phyloP scores from a whole-genome alignment of 768 basidiomycete genomes.

The Boletus pseudo-olivaceus region DNA sequence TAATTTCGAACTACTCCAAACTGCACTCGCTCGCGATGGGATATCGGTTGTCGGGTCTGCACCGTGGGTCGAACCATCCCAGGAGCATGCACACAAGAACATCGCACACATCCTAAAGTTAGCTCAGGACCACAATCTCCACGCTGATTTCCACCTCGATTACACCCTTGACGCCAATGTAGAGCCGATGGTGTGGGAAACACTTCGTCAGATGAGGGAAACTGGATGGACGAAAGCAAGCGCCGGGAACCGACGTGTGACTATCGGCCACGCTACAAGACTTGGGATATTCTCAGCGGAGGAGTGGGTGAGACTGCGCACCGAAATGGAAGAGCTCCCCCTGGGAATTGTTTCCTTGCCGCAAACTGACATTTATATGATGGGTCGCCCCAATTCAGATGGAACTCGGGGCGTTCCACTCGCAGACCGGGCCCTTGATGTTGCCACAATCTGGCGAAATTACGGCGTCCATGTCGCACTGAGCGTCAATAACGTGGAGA shows the following conservation, averaged over 20 bases:
- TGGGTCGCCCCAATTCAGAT: slow-evolving; percentile 39
- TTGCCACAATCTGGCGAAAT: slow-evolving; percentile 43
- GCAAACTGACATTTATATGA: slow-evolving; percentile 68
- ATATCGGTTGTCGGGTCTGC: slow-evolving; percentile 60
- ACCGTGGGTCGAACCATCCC: slow-evolving; percentile 57
- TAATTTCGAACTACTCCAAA: slow-evolving; percentile 45
- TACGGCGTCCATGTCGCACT: slow-evolving; percentile 50
- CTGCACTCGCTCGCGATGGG: slow-evolving; percentile 38
- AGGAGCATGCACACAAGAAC: slow-evolving; percentile 47
- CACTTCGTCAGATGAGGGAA: slow-evolving; percentile 41
- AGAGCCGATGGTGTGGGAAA: slow-evolving; percentile 54
- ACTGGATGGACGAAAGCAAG: slow-evolving; percentile 25
- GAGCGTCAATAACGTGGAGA: slow-evolving; percentile 63
- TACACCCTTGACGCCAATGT: slow-evolving; percentile 53
- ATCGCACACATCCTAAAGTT: slow-evolving; percentile 50
- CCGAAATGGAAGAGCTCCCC: slow-evolving; percentile 39
- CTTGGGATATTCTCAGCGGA: slow-evolving; percentile 46
- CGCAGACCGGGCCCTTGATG: slow-evolving; percentile 53
- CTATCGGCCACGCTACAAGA: slow-evolving; percentile 60
- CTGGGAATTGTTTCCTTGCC: slow-evolving; percentile 55
- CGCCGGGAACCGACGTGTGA: slow-evolving; percentile 38
- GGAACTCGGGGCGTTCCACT: slow-evolving; percentile 30
- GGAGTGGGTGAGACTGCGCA: slow-evolving; percentile 45
- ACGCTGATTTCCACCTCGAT: slow-evolving; percentile 66
- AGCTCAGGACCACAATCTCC: slow-evolving; percentile 34